These are phyloP conservation scores for Isabelozyma gotoi DNA, from an alignment of 805 yeast genomes.

Conservation along the genomic window DNA sequence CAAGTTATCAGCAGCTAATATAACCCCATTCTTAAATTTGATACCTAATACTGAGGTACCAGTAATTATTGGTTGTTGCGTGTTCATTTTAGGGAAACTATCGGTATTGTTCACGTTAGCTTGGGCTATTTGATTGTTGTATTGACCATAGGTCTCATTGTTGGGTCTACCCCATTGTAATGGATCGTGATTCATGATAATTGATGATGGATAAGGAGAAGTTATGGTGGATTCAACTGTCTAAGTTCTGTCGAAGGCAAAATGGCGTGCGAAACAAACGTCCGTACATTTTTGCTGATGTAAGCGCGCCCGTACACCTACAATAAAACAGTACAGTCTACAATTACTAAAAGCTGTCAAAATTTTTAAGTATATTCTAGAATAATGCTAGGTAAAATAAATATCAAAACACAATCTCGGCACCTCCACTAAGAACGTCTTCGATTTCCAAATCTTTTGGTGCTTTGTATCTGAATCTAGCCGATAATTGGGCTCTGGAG, in stretches of 20 bases:
- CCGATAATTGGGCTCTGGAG: conserved; percentile 67
- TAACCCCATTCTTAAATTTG: conserved; percentile 86
- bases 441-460: conserved; percentile 73
- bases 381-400: neutral
- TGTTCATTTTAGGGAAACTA: conserved; percentile 71
- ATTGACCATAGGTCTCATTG: conserved; percentile 76
- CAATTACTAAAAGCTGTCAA: too few relatives aligned
- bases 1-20: conserved; percentile 92
- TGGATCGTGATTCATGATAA: conserved; percentile 90
- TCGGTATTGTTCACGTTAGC: conserved; percentile 37
- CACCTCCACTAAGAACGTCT: conserved; percentile 81
- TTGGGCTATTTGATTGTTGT: conserved; percentile 71
- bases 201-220: neutral
- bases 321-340: too few relatives aligned
- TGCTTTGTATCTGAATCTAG: conserved; percentile 66
- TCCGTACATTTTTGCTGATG: neutral
- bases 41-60: conserved; percentile 94
- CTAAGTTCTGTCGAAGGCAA: too few relatives aligned
- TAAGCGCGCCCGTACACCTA: neutral
- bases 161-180: conserved; percentile 94
- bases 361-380: neutral
- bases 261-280: neutral
- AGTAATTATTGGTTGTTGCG: conserved; percentile 93
- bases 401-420: conserved; percentile 48
- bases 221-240: neutral